Percentiles rank a stretch among this genome's conserved stretches.
Conservation (phyloP, 495 filamentous ascomycete species). For the Aspergillus wentii region DNA sequence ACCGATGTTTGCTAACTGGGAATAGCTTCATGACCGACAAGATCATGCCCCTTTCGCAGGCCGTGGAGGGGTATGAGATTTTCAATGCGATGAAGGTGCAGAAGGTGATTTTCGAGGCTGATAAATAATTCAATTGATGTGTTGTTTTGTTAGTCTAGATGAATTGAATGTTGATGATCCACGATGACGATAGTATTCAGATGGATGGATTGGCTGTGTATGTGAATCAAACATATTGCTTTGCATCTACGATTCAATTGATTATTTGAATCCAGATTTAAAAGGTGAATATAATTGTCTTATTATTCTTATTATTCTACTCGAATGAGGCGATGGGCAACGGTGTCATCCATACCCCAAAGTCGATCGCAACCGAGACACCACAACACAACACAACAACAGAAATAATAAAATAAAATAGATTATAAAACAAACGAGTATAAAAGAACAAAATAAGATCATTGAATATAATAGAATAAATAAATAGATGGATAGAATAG, state of each 20-base stretch:
- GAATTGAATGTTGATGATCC: too few species aligned
- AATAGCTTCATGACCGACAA: constrained; percentile 87
- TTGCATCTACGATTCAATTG: too few species aligned
- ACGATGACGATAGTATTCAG: too few species aligned
- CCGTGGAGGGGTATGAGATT: constrained; percentile 83
- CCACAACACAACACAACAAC: not conserved
- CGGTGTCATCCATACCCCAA: too few species aligned
- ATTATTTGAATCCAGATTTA: too few species aligned
- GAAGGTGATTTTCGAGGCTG: constrained; percentile 65
- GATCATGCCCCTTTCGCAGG: constrained; percentile 82
- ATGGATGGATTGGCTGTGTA: too few species aligned
- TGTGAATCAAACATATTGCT: too few species aligned
- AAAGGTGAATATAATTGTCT: too few species aligned
- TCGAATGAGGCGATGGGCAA: too few species aligned
- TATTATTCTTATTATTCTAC: not conserved
- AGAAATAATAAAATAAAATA: not conserved
- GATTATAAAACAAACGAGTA: not conserved
- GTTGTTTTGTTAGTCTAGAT: too few species aligned
- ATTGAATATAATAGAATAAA: not conserved
- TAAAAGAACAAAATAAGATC: not conserved
- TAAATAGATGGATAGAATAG: not conserved
- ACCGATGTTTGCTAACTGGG: constrained; percentile 13
- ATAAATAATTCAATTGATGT: constrained; percentile 41
- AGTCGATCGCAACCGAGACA: too few species aligned
- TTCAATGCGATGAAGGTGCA: constrained; percentile 93